phyloP scores from a whole-genome alignment of 208 protist species.

The Acanthamoeba lenticulata region DNA sequence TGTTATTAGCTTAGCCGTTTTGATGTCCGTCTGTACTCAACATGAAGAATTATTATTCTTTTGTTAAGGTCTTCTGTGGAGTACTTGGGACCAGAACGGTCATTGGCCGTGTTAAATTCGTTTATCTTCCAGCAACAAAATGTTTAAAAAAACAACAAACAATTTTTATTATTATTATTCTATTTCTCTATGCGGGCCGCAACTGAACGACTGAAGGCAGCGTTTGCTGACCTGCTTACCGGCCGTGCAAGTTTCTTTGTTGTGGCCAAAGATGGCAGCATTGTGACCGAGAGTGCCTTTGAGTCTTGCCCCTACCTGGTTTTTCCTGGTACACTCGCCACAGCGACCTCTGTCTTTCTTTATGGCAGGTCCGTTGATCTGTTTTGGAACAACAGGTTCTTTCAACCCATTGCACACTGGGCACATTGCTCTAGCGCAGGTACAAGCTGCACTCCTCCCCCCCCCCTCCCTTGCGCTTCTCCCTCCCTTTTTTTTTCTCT shows the following conservation, averaged over 20 bases:
- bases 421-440: neutral
- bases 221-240: neutral
- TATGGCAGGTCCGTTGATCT: neutral
- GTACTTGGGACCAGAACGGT: too few relatives aligned
- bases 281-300: neutral
- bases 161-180: neutral
- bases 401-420: constrained; percentile 39
- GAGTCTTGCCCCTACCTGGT: neutral
- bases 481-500: neutral
- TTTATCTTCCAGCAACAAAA: too few relatives aligned
- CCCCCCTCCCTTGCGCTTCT: neutral
- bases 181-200: too few relatives aligned
- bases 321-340: neutral
- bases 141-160: neutral
- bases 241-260: constrained; percentile 8
- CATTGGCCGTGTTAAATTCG: too few relatives aligned
- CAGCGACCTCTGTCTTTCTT: neutral
- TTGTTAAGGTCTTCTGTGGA: too few relatives aligned
- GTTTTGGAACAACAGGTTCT: neutral
- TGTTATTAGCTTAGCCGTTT: too few relatives aligned
- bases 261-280: neutral
- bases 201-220: too few relatives aligned
- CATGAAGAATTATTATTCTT: too few relatives aligned
- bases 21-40: too few relatives aligned
- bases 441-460: neutral